A percentile compares a stretch with the other conserved stretches of the same genome.
Evolutionary conservation across 805 yeast species (phyloP).

Genomic region (Kodamaea hsintzibuensis): DNA sequence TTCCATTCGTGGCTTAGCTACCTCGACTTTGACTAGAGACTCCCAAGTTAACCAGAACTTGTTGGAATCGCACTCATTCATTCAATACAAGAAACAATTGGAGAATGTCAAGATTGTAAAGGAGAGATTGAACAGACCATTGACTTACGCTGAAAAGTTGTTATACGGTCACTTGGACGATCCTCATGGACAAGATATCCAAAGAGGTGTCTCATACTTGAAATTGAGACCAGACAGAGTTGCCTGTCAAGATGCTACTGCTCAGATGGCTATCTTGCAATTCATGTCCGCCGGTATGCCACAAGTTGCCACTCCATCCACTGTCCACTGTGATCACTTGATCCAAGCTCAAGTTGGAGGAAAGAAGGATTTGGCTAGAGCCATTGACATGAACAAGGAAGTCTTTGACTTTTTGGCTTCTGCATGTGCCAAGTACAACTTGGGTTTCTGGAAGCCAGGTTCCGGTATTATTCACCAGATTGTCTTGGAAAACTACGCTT

Average conservation of each 20-base stretch:
- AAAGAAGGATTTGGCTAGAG: constrained; percentile 77
- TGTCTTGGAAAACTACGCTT: constrained; percentile 92
- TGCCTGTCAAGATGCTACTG: constrained; percentile 99
- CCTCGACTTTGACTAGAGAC: constrained; percentile 57
- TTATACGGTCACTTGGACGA: constrained; percentile 93
- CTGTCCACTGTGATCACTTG: constrained; percentile 97
- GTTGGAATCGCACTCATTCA: constrained; percentile 80
- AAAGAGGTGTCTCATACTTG: constrained; percentile 87
- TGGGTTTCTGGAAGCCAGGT: constrained; percentile 99
- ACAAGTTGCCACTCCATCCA: constrained; percentile 89
- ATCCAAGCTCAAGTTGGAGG: constrained; percentile 96
- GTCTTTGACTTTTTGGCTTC: constrained; percentile 88
- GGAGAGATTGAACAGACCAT: constrained; percentile 79
- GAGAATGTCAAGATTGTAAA: constrained; percentile 86
- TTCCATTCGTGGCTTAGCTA: constrained; percentile 50
- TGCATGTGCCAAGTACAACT: constrained; percentile 92
- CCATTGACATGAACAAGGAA: constrained; percentile 88
- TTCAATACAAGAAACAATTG: constrained; percentile 86
- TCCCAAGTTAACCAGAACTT: constrained; percentile 79
- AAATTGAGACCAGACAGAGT: constrained; percentile 97
- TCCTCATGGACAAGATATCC: constrained; percentile 82
- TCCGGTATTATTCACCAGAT: constrained; percentile 98
- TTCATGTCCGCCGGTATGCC: constrained; percentile 95
- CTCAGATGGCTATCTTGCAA: constrained; percentile 96
- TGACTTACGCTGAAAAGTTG: constrained; percentile 94